phyloP scores from a whole-genome alignment of 2,329 filamentous ascomycete species.

The Gyromitra esculenta region DNA sequence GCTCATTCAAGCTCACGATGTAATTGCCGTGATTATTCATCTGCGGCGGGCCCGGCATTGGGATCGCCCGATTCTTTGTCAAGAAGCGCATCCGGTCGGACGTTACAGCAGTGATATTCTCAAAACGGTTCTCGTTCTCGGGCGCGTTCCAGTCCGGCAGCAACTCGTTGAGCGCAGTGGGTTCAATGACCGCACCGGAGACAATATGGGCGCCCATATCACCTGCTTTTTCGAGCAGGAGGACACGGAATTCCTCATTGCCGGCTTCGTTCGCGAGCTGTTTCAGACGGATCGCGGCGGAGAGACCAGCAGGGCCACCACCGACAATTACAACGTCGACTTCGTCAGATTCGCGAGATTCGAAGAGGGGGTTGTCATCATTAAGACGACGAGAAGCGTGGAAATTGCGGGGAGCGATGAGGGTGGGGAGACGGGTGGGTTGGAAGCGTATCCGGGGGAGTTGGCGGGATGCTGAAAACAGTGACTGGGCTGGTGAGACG shows the following conservation, averaged over 20 bases:
- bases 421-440: background rate
- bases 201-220: slow-evolving; percentile 95
- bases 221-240: slow-evolving; percentile 92
- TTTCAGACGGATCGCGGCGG: slow-evolving; percentile 92
- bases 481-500: slow-evolving; percentile 32
- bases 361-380: slow-evolving; percentile 63
- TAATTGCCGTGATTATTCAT: slow-evolving; percentile 99
- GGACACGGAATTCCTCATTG: slow-evolving; percentile 93
- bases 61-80: slow-evolving; percentile 79
- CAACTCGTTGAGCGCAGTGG: slow-evolving; percentile 85
- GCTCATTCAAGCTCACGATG: slow-evolving; percentile 93
- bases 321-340: slow-evolving; percentile 98
- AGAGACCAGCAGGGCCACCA: slow-evolving; percentile 91
- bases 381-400: slow-evolving; percentile 28
- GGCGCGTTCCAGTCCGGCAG: slow-evolving; percentile 93
- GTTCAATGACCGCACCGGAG: slow-evolving; percentile 94
- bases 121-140: slow-evolving; percentile 86
- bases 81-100: slow-evolving; percentile 92
- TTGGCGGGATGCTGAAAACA: slow-evolving; percentile 24
- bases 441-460: slow-evolving; percentile 1
- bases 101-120: slow-evolving; percentile 83
- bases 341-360: slow-evolving; percentile 83
- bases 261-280: slow-evolving; percentile 93
- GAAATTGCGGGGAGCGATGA: slow-evolving; percentile 1
- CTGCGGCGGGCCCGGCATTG: slow-evolving; percentile 88